Conservation (phyloP, 2,329 filamentous ascomycete species). For the Emergomyces orientalis region DNA sequence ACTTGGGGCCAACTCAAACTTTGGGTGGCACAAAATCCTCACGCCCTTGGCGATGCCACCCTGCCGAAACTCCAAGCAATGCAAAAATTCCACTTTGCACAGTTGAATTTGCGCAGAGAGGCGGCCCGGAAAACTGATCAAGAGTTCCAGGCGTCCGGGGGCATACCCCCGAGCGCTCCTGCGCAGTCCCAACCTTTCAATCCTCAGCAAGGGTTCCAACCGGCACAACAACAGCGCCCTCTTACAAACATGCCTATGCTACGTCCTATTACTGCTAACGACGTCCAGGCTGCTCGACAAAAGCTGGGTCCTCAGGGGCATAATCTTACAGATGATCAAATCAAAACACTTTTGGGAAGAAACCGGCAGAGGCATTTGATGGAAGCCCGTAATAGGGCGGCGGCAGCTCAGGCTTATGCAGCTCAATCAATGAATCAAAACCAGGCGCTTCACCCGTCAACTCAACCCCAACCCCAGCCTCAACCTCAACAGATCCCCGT, state of each 20-base stretch:
- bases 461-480: conserved; percentile 17
- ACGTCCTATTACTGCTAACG: conserved; percentile 28
- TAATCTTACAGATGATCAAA: conserved; percentile 35
- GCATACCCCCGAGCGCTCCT: conserved; percentile 19
- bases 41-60: conserved; percentile 34
- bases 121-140: conserved; percentile 19
- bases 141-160: conserved; percentile 19
- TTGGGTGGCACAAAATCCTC: conserved; percentile 42
- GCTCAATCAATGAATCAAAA: conserved; percentile 20
- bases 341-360: conserved; percentile 29
- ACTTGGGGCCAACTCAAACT: conserved; percentile 51
- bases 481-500: conserved; percentile 12
- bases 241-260: conserved; percentile 23
- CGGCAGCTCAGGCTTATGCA: conserved; percentile 17
- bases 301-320: conserved; percentile 27
- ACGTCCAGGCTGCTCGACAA: conserved; percentile 31
- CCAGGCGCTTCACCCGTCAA: conserved; percentile 19
- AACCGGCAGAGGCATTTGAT: conserved; percentile 31
- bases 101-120: conserved; percentile 22
- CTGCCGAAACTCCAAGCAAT: conserved; percentile 33
- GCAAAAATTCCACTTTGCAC: conserved; percentile 39
- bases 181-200: conserved; percentile 22
- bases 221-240: conserved; percentile 24
- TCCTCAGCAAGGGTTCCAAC: conserved; percentile 21
- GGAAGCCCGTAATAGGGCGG: conserved; percentile 22